These are phyloP conservation scores for Stephania cephalantha DNA, from an alignment of 164 flowering plant genomes.

Conservation along the genomic window DNA sequence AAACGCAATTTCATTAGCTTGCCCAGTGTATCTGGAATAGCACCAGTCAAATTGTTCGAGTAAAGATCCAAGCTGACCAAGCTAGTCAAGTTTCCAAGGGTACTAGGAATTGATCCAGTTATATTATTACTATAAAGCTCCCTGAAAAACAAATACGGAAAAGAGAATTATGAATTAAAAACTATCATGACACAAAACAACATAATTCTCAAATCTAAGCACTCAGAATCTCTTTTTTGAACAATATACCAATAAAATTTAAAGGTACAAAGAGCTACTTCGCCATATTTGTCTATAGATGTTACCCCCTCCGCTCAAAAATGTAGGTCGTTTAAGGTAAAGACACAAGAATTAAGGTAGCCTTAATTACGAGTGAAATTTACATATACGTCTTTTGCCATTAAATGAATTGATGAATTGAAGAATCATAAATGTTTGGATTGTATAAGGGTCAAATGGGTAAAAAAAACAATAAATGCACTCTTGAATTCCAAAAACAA, in stretches of 20 bases:
- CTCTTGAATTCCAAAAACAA: no score
- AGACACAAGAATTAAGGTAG: no score
- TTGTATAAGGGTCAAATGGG: no score
- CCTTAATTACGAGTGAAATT: no score
- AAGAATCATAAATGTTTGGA: no score
- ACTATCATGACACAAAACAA: not conserved
- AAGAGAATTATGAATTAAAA: not conserved
- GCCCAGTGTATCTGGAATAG: constrained; percentile 72
- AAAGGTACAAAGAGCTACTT: not conserved
- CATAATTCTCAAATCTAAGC: not conserved
- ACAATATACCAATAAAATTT: not conserved
- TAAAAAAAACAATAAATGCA: no score
- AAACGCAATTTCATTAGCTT: constrained; percentile 64
- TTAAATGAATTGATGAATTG: no score
- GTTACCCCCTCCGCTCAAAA: not conserved
- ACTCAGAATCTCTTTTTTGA: no score
- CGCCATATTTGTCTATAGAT: not conserved
- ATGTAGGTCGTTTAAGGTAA: no score
- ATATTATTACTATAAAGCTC: constrained; percentile 89
- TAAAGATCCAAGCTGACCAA: constrained; percentile 95
- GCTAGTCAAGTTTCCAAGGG: constrained; percentile 77
- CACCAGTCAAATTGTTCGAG: constrained; percentile 67
- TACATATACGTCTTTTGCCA: no score
- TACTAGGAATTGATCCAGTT: constrained; percentile 71
- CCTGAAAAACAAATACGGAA: constrained; percentile 33